These are phyloP conservation scores for Pichia nakasei DNA, from an alignment of 805 yeast species.

Conservation along the genomic window DNA sequence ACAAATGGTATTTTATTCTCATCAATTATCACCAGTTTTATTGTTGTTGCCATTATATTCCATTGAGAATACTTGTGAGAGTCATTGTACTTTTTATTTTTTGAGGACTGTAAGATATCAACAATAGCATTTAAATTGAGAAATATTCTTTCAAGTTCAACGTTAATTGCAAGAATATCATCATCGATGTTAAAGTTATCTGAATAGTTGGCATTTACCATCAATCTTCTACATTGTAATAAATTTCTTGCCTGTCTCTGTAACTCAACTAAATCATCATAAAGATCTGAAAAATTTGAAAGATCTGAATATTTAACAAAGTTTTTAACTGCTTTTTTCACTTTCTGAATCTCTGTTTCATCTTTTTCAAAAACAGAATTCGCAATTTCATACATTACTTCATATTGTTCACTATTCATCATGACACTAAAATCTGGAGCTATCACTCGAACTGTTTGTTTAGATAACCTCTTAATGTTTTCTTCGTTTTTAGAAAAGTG, in stretches of 20 bases:
- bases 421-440: constrained; percentile 42
- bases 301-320: constrained; percentile 22
- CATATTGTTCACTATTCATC: constrained; percentile 51
- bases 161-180: constrained; percentile 13
- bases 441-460: constrained; percentile 17
- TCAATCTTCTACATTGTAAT: constrained; percentile 16
- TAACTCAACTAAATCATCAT: constrained; percentile 11
- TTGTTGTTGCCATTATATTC: constrained; percentile 56
- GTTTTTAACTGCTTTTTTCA: constrained; percentile 30
- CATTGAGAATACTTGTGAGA: constrained; percentile 41
- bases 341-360: constrained; percentile 30
- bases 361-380: constrained; percentile 34
- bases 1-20: constrained; percentile 56
- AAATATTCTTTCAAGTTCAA: constrained; percentile 22
- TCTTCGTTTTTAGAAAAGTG: constrained; percentile 29
- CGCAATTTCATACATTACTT: constrained; percentile 40
- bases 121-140: constrained; percentile 21
- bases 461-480: constrained; percentile 4
- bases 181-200: constrained; percentile 1
- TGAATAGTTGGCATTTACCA: constrained; percentile 8
- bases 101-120: constrained; percentile 22
- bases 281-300: constrained; percentile 18
- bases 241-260: constrained; percentile 20
- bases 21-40: constrained; percentile 62
- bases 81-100: constrained; percentile 21